phyloP scores from a whole-genome alignment of 2,329 filamentous ascomycete genomes.

The Xylariaceae sp. region DNA sequence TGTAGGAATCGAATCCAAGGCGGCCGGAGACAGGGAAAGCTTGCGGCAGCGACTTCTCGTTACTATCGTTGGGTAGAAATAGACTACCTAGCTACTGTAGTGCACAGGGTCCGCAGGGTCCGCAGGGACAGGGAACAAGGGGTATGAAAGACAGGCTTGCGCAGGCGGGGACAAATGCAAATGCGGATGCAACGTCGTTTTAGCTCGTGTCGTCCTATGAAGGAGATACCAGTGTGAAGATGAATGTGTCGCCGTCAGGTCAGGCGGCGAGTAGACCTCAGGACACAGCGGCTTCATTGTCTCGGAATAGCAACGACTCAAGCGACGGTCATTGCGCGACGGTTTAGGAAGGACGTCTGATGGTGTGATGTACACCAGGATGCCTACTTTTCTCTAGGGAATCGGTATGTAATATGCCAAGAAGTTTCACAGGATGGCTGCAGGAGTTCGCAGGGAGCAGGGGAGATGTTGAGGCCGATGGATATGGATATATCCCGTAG shows the following conservation, averaged over 20 bases:
- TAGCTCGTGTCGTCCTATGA: slow-evolving; percentile 23
- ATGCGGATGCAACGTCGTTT: slow-evolving; percentile 32
- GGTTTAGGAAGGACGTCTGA: neutral
- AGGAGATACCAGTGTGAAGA: slow-evolving; percentile 7
- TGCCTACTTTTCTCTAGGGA: neutral
- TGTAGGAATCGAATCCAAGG: neutral
- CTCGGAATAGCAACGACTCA: slow-evolving; percentile 27
- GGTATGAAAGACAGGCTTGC: slow-evolving; percentile 24
- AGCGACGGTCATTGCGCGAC: slow-evolving; percentile 23
- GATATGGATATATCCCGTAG: neutral
- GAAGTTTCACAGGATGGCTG: slow-evolving; percentile 17
- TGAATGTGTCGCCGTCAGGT: slow-evolving; percentile 30
- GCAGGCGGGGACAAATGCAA: slow-evolving; percentile 29
- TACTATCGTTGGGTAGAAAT: neutral
- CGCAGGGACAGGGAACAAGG: slow-evolving; percentile 27
- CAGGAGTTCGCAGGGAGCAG: slow-evolving; percentile 24
- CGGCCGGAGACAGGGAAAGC: slow-evolving; percentile 4
- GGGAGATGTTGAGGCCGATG: neutral
- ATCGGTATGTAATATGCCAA: slow-evolving; percentile 2
- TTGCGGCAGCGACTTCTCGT: slow-evolving; percentile 13
- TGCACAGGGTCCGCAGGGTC: slow-evolving; percentile 25
- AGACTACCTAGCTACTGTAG: slow-evolving; percentile 5
- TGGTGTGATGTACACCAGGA: neutral
- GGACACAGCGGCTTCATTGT: slow-evolving; percentile 34
- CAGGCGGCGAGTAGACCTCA: slow-evolving; percentile 32